Conservation (phyloP, 1,139 yeast genomes). For the Wickerhamiella infanticola region DNA sequence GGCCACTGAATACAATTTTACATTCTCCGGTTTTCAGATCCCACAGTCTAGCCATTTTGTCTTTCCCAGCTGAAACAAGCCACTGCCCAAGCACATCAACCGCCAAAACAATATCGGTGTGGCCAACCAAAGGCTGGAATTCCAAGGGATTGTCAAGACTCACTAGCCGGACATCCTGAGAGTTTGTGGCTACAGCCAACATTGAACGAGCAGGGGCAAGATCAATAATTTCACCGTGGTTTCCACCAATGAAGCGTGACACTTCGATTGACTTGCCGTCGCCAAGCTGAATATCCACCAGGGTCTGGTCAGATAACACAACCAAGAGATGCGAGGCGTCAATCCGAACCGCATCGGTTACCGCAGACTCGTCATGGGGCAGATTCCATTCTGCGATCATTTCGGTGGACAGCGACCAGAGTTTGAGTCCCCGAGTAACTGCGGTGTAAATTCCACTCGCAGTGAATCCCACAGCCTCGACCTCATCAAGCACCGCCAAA, state of each 20-base stretch:
- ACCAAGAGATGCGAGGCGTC: constrained; percentile 20
- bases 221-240: constrained; percentile 92
- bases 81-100: constrained; percentile 73
- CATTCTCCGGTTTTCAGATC: constrained; percentile 37
- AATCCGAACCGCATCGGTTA: constrained; percentile 6
- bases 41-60: constrained; percentile 77
- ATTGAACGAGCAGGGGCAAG: constrained; percentile 3
- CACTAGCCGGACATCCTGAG: constrained; percentile 74
- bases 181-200: constrained; percentile 66
- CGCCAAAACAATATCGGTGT: constrained; percentile 68
- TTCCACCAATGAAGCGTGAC: constrained; percentile 62
- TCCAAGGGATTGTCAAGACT: constrained; percentile 27
- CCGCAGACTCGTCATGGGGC: constrained; percentile 11
- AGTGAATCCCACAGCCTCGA: constrained; percentile 65
- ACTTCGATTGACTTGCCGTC: constrained; percentile 19
- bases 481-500: constrained; percentile 56
- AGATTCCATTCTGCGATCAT: constrained; percentile 10
- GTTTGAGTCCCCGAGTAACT: constrained; percentile 8
- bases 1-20: constrained; percentile 63
- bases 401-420: constrained; percentile 11
- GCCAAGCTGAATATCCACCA: constrained; percentile 33
- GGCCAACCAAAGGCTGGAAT: constrained; percentile 48
- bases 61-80: constrained; percentile 92
- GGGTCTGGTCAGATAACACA: constrained; percentile 73
- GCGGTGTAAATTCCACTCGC: constrained; percentile 10